Evolutionary conservation across 2,329 filamentous ascomycete genomes (phyloP).

Genomic region (Albifimbria verrucaria): DNA sequence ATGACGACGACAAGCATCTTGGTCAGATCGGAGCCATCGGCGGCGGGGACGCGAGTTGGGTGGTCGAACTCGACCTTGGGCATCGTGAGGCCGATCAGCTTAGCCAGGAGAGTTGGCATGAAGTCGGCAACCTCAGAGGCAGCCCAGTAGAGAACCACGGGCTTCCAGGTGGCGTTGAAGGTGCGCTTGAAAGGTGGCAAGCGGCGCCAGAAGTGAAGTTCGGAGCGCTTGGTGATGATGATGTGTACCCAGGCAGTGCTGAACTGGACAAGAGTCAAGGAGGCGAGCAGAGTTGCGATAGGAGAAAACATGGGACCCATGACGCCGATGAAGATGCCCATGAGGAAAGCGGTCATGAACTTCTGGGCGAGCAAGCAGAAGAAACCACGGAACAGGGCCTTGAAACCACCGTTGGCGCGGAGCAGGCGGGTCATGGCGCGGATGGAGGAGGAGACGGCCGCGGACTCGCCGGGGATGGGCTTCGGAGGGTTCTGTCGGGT

Average conservation of each 20-base stretch:
- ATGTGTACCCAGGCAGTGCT: conserved; percentile 81
- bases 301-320: conserved; percentile 43
- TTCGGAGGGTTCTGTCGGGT: conserved; percentile 24
- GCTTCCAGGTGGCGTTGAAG: conserved; percentile 66
- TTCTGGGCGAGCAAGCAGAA: conserved; percentile 41
- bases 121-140: conserved; percentile 47
- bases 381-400: conserved; percentile 68
- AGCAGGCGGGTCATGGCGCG: conserved; percentile 54
- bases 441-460: conserved; percentile 46
- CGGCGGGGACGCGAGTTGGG: conserved; percentile 14
- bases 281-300: conserved; percentile 47
- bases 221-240: conserved; percentile 69
- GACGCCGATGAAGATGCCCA: conserved; percentile 40
- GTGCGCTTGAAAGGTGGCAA: conserved; percentile 62
- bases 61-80: conserved; percentile 33
- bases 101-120: conserved; percentile 40
- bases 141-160: conserved; percentile 61
- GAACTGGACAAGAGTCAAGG: conserved; percentile 63
- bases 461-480: conserved; percentile 26
- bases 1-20: conserved; percentile 45
- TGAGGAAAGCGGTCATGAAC: conserved; percentile 31
- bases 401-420: conserved; percentile 58
- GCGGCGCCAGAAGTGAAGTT: conserved; percentile 63
- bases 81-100: conserved; percentile 42
- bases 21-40: neutral